Evolutionary conservation across 768 basidiomycete species (phyloP).

Genomic region (Leccinum subtestaceum): DNA sequence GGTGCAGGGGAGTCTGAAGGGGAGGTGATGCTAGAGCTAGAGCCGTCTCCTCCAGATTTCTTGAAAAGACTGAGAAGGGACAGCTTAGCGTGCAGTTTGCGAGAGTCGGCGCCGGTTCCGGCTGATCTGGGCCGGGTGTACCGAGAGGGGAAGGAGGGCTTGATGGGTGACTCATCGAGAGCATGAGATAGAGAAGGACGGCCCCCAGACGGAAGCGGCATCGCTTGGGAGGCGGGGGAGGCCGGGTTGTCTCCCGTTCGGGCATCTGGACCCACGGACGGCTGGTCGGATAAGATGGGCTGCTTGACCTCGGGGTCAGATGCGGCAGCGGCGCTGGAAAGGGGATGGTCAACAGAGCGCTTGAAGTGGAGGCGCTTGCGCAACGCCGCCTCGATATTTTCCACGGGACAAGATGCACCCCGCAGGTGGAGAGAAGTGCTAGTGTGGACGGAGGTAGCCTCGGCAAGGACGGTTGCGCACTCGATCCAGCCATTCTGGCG

Average conservation of each 20-base stretch:
- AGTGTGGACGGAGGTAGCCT: slow-evolving; percentile 47
- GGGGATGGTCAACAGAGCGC: slow-evolving; percentile 72
- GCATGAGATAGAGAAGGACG: slow-evolving; percentile 72
- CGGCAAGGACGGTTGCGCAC: slow-evolving; percentile 69
- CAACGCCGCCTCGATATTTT: slow-evolving; percentile 30
- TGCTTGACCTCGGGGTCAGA: slow-evolving; percentile 29
- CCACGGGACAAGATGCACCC: slow-evolving; percentile 25
- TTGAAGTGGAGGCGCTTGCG: slow-evolving; percentile 66
- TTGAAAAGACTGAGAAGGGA: slow-evolving; percentile 74
- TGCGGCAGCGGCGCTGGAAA: slow-evolving; percentile 41
- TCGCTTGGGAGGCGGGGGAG: slow-evolving; percentile 1
- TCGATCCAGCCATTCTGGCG: slow-evolving; percentile 76
- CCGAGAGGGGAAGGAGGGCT: slow-evolving; percentile 30
- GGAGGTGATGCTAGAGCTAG: slow-evolving; percentile 34
- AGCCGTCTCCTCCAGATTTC: slow-evolving; percentile 46
- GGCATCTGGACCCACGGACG: slow-evolving; percentile 5
- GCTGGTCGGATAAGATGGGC: slow-evolving; percentile 16
- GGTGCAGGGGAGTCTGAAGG: slow-evolving; percentile 29
- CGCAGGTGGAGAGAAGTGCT: slow-evolving; percentile 13
- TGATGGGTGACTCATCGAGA: slow-evolving; percentile 33
- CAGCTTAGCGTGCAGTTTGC: slow-evolving; percentile 64
- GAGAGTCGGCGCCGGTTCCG: slow-evolving; percentile 60
- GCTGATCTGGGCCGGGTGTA: slow-evolving; percentile 67
- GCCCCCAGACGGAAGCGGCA: slow-evolving; percentile 39
- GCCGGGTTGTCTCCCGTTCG: slow-evolving; percentile 1